These are phyloP conservation scores for Daedaleopsis nitida DNA, from an alignment of 768 basidiomycete species.

Conservation along the genomic window DNA sequence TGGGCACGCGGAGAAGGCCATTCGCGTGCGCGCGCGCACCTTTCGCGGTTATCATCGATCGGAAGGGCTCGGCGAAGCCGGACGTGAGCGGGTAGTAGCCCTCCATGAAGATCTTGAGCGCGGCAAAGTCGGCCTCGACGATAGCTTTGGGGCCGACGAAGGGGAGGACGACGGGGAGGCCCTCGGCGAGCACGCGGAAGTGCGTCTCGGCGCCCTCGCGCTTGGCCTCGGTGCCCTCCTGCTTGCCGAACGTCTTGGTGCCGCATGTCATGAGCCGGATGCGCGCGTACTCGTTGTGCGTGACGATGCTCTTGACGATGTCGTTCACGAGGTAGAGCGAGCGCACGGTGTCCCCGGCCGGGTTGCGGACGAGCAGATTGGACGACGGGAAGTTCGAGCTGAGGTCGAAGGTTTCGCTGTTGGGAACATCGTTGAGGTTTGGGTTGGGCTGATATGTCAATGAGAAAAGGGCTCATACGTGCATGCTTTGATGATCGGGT, in stretches of 20 bases:
- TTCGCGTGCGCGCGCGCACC: slow-evolving; percentile 43
- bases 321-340: slow-evolving; percentile 89
- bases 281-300: slow-evolving; percentile 79
- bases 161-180: slow-evolving; percentile 81
- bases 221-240: slow-evolving; percentile 63
- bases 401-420: slow-evolving; percentile 74
- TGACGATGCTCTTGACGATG: slow-evolving; percentile 77
- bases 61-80: slow-evolving; percentile 66
- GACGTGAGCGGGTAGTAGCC: slow-evolving; percentile 78
- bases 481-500: slow-evolving; percentile 71
- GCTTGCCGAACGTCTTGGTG: slow-evolving; percentile 89
- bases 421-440: not conserved
- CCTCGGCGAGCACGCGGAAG: slow-evolving; percentile 84
- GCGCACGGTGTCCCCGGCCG: slow-evolving; percentile 67
- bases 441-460: not conserved
- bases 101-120: slow-evolving; percentile 68
- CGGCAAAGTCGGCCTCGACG: slow-evolving; percentile 53
- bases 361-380: slow-evolving; percentile 88
- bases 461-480: slow-evolving; percentile 51
- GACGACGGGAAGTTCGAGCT: slow-evolving; percentile 67
- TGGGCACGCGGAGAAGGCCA: not conserved
- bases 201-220: slow-evolving; percentile 54
- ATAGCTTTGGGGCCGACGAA: slow-evolving; percentile 70
- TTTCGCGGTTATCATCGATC: slow-evolving; percentile 49
- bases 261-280: slow-evolving; percentile 91